Evolutionary conservation across 345 rosid genomes (phyloP), one percentile per base, ranked within the genome.

Genomic region (Corymbia maculata): DNA sequence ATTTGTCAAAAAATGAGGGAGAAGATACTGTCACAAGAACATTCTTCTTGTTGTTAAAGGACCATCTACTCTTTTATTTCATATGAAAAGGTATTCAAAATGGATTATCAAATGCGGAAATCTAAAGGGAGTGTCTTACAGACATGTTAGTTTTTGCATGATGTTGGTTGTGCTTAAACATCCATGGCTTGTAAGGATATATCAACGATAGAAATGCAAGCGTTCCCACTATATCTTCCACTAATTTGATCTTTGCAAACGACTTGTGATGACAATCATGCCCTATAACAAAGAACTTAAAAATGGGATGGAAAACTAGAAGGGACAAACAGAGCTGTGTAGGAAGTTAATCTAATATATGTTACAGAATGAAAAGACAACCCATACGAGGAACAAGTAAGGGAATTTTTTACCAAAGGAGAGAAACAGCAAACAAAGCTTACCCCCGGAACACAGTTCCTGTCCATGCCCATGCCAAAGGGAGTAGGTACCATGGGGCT

Each of bases 231-330:
- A 97, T 92, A 90, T 97, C 99, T 93, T 97, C 99, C 90, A 96
- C 82, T 79, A 96, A 90, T 92, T 97, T 97, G 94, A 94, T 97
- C 93, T 90, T 96, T 7, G 99, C 94, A 92, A 97, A 98, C 89
- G 98, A 95, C 89, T 96, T 96, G 92, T 98, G 99, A 86, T 99
- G 99, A 91, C 99, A 97, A 88, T 97, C 99, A 64, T 97, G 99
- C 52, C 99, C 99, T 94, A 97, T 95, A 92, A 97, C 99, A 94
- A 97, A 97, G 91, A 97, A 95, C 99, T 97, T 68, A 85, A 79
- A 89, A 90, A 85, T 44, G 82, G 91, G 86, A 90, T 70, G 86
- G 70, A 84, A 85, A 26, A 86, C 50, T 26, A 45, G 84, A 89
- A 22, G 84, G 85, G 86, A 86, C 87, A 68, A 88, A 89, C 79